Base-by-base conservation (phyloP, 768 basidiomycete species). In the Hemileccinum impolitum region DNA sequence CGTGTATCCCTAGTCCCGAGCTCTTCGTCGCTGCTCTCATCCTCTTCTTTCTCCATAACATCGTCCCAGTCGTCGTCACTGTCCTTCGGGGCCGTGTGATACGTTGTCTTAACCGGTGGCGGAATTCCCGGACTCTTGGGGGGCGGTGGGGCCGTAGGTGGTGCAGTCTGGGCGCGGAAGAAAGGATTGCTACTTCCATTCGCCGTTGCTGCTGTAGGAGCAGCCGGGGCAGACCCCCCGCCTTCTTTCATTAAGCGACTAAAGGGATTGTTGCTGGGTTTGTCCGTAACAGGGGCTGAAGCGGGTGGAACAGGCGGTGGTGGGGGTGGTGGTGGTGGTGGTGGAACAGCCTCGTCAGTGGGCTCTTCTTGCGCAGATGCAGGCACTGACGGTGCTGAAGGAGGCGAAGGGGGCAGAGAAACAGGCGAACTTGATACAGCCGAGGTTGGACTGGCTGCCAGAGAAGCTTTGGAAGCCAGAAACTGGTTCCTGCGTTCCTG, bases 41-140 rank as follows among this genome's bases (percentile, higher is more conserved):
- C 78, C 4, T 79, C 80, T 18, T 82, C 78, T 37, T 80, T 82
- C 65, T 94, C 91, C 59, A 80, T 72, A 42, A 90, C 73, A n/a
- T 84, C 82, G 47, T 86, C 91, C 91, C 92, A 94, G 43, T 92
- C 90, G 15, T 89, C 87, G 2, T 88, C 85, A 28, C 73, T 71
- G 30, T 72, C 74, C 3, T 70, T 66, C 1, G 85, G 76, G 0
- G 81, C 86, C 1, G 81, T 85, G 53, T 85, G 68, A 52, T 90
- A 88, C 3, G 76, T 63, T 0, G 77, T 64, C 62, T 79, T 85
- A 19, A 76, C 63, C 0, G 79, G 67, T 7, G 76, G 69, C 2
- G 85, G 80, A 23, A 65, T 59, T 3, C 54, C 47, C 3, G 63
- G 63, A 15, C 63, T 65, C 47, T 55, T 58, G 2, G 75, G 69